A percentile compares a stretch with the other conserved stretches of the same genome.
These are phyloP conservation scores for Polygonum maritimum DNA, from an alignment of 148 eudicot genomes.

Conservation along the genomic window DNA sequence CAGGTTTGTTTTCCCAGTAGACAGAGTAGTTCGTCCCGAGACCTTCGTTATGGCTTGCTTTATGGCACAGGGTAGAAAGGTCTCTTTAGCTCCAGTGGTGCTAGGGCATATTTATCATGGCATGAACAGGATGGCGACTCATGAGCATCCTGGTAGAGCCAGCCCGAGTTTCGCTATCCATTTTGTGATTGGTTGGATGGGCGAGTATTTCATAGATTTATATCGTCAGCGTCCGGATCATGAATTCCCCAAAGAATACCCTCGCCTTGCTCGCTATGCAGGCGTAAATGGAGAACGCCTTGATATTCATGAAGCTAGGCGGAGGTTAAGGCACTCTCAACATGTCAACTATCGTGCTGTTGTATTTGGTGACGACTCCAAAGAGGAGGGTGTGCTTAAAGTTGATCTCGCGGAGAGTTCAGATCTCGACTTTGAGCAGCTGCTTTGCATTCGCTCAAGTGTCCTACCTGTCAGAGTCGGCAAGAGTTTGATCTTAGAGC, in stretches of 20 bases:
- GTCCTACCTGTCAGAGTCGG: not conserved
- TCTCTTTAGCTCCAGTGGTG: not conserved
- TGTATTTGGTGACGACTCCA: not conserved
- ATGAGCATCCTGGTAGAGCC: not conserved
- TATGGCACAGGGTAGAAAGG: not conserved
- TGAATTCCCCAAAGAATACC: not conserved
- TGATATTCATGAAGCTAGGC: not conserved
- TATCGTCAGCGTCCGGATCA: not conserved
- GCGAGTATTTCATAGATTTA: not conserved
- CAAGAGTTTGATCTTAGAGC: not conserved
- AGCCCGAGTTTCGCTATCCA: not conserved
- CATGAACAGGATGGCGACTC: not conserved
- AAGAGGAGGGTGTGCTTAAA: no score
- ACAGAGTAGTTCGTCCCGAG: not conserved
- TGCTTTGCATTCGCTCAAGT: not conserved
- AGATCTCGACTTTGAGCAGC: no score
- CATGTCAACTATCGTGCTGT: not conserved
- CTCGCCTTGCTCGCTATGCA: not conserved
- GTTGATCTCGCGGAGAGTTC: no score
- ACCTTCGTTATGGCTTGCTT: not conserved
- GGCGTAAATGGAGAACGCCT: not conserved
- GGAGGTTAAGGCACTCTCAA: not conserved
- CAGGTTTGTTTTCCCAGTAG: not conserved
- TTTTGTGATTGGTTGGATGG: not conserved
- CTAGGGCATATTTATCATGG: not conserved